A percentile compares a stretch with the other conserved stretches of the same genome.
phyloP scores from a whole-genome alignment of 169 alveolate species.

The Babesia bovis region DNA sequence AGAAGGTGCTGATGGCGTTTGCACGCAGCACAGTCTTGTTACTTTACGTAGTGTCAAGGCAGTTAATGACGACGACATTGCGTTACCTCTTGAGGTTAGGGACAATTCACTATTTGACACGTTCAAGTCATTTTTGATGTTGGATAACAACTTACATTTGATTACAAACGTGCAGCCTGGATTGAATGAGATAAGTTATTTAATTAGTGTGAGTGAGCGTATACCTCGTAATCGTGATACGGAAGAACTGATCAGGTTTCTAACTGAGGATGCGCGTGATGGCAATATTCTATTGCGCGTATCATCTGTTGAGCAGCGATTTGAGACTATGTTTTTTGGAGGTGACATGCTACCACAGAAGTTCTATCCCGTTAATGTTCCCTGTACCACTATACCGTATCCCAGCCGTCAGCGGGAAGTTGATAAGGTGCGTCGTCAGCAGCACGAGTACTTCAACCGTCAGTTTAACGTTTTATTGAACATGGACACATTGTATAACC shows the following conservation, averaged over 20 bases:
- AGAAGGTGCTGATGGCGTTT: background rate
- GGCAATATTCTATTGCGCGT: constrained; percentile 36
- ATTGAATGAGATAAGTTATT: constrained; percentile 26
- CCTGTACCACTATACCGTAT: constrained; percentile 6
- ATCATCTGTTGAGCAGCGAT: constrained; percentile 34
- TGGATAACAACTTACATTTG: constrained; percentile 32
- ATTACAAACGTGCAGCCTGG: constrained; percentile 32
- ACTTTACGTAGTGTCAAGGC: constrained; percentile 23
- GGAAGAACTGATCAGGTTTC: background rate
- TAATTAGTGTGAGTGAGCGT: constrained; percentile 27
- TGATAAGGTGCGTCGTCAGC: background rate
- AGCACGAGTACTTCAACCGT: background rate
- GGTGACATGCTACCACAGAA: constrained; percentile 45
- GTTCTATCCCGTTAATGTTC: constrained; percentile 45
- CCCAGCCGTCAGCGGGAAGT: background rate
- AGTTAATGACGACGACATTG: background rate
- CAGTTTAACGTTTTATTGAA: constrained; percentile 43
- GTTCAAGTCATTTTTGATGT: constrained; percentile 21
- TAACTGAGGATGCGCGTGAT: constrained; percentile 20
- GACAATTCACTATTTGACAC: constrained; percentile 39
- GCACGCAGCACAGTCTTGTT: constrained; percentile 7
- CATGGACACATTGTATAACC: constrained; percentile 15
- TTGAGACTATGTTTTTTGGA: constrained; percentile 64
- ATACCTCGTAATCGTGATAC: background rate
- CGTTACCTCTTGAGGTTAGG: background rate